Conservation (phyloP, 306 rosid genomes). For the Rosa rugosa region DNA sequence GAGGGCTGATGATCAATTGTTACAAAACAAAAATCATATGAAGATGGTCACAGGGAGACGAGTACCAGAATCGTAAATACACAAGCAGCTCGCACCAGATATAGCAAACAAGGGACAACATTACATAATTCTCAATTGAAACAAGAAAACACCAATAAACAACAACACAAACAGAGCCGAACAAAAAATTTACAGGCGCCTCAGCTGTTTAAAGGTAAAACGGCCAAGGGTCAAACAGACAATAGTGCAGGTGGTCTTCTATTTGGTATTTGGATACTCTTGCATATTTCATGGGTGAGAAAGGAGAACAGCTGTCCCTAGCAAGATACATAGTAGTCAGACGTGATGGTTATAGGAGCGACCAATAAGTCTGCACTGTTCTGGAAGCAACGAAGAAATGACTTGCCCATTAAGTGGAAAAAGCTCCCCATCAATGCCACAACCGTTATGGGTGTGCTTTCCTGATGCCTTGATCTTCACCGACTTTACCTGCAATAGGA, state of each 20-base stretch:
- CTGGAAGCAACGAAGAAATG: conserved; percentile 85
- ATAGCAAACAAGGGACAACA: conserved; percentile 17
- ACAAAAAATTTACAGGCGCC: conserved; percentile 46
- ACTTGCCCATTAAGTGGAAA: conserved; percentile 84
- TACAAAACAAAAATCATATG: conserved; percentile 22
- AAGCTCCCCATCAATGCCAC: conserved; percentile 99
- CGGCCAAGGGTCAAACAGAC: conserved; percentile 9
- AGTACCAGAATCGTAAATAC: conserved; percentile 21
- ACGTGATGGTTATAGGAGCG: conserved; percentile 45
- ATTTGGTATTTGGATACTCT: conserved; percentile 16
- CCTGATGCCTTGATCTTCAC: conserved; percentile 80
- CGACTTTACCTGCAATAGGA: conserved; percentile 70
- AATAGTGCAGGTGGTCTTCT: conserved; percentile 22
- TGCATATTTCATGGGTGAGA: conserved; percentile 16
- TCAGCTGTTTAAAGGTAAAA: conserved; percentile 31
- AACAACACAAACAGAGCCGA: conserved; percentile 23
- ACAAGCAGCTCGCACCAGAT: conserved; percentile 28
- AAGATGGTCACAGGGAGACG: conserved; percentile 2
- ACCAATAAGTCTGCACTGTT: conserved; percentile 98
- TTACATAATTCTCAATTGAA: conserved; percentile 22
- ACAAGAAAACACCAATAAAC: conserved; percentile 35
- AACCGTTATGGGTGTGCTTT: conserved; percentile 84
- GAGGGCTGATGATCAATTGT: conserved; percentile 15
- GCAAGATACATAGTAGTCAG: conserved; percentile 47
- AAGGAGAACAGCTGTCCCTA: conserved; percentile 34